Percentiles rank a stretch among this genome's conserved stretches.
Evolutionary conservation across 805 yeast species (phyloP).

Genomic region (Metschnikowia bowlesiae): DNA sequence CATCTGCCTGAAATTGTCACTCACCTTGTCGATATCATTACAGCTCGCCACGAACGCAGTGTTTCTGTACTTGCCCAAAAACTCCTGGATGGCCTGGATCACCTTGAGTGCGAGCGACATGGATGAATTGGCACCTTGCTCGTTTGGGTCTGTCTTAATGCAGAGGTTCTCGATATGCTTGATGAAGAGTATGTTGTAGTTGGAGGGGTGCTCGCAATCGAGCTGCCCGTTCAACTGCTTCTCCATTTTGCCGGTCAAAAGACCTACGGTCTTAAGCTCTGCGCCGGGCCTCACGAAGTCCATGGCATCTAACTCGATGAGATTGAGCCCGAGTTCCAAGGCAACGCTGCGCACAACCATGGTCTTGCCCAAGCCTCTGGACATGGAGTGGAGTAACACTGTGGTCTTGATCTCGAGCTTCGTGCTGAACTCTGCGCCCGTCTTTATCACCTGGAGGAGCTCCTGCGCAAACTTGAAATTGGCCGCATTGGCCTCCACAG

Average conservation of each 20-base stretch:
- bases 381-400: conserved; percentile 60
- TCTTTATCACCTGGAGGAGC: conserved; percentile 49
- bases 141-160: conserved; percentile 58
- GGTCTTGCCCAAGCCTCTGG: conserved; percentile 76
- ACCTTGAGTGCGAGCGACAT: conserved; percentile 52
- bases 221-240: conserved; percentile 29
- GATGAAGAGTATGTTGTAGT: conserved; percentile 48
- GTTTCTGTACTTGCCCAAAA: conserved; percentile 39
- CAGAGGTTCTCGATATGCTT: conserved; percentile 77
- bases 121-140: conserved; percentile 34
- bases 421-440: conserved; percentile 39
- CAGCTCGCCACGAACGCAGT: conserved; percentile 60
- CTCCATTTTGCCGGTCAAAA: conserved; percentile 72
- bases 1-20: conserved; percentile 59
- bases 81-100: conserved; percentile 52
- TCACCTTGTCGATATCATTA: conserved; percentile 63
- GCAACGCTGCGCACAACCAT: conserved; percentile 55
- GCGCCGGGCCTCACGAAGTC: conserved; percentile 65
- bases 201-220: conserved; percentile 32
- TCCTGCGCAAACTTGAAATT: conserved; percentile 48
- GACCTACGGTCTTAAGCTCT: conserved; percentile 74
- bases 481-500: conserved; percentile 15
- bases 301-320: conserved; percentile 65
- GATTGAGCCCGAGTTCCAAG: conserved; percentile 57
- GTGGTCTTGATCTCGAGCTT: conserved; percentile 51